Base-by-base conservation (phyloP, 768 basidiomycete genomes). In the Naganishia kalamii region DNA sequence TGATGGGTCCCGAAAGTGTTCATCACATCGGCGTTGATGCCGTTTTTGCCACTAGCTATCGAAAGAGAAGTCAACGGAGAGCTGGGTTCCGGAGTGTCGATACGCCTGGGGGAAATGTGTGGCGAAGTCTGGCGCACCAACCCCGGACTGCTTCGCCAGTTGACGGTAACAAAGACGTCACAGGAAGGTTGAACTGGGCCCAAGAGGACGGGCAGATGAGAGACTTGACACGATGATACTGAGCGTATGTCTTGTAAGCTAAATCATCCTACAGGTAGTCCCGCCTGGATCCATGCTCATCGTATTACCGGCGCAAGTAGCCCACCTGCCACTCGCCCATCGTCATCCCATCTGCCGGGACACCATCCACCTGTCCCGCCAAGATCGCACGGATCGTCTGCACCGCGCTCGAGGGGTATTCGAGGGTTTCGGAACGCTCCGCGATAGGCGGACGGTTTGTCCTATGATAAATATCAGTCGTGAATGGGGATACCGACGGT, bases 241-340 rank as follows among this genome's bases (percentile, higher is more conserved):
- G 47, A 23, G 4, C 23, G 23, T 10, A 4, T 27, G 29, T 48
- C n/a, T 27, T 25, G 48, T 7, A 15, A 15, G 44, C 44, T 8
- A 7, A 7, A 7, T 46, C 7, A 15, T 23, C 7, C 17, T 41
- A 10, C 3, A 49, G 4, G 13, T 30, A 25, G 13, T 15, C 19
- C 19, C 13, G 23, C 48, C 27, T 49, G 32, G 5, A 8, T 17
- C 51, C 19, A 44, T n/a, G 43, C 21, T 44, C 54, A 40, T 13
- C 54, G 35, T n/a, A n/a, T n/a, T n/a, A n/a, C n/a, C n/a, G n/a
- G n/a, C n/a, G n/a, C 21, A 57, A 21, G 40, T 40, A 57, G n/a
- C 54, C 54, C 10, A 57, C 35, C 3, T 21, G 37, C 54, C 54
- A 57, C 23, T 57, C 35, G 21, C 54, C 54, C 29, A 57, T 32